phyloP scores from a whole-genome alignment of 257 asterid genomes.

The Nicotiana knightiana region DNA sequence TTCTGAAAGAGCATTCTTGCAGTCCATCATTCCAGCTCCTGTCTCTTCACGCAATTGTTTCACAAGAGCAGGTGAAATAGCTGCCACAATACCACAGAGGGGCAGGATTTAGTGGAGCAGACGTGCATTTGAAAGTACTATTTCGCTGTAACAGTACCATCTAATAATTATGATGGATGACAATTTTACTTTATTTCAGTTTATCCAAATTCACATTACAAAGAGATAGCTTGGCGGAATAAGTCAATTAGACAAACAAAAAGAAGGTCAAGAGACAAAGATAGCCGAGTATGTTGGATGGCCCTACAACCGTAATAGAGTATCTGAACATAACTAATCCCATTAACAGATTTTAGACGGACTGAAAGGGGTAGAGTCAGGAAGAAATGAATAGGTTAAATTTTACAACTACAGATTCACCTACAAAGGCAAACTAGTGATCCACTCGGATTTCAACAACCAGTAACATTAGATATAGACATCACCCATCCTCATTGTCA shows the following conservation, averaged over 20 bases:
- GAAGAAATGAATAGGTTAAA: background rate
- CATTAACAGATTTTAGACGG: background rate
- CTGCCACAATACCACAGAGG: constrained; percentile 34
- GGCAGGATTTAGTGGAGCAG: background rate
- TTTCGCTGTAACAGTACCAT: background rate
- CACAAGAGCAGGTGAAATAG: constrained; percentile 83
- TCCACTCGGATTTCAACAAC: background rate
- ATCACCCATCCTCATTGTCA: background rate
- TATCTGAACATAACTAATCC: background rate
- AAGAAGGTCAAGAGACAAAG: background rate
- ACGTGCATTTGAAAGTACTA: background rate
- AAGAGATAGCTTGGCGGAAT: background rate
- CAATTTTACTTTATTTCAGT: background rate
- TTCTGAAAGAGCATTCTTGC: constrained; percentile 86
- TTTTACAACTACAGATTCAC: background rate
- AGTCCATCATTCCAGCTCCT: constrained; percentile 99
- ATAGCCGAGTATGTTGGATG: background rate
- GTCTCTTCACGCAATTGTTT: constrained; percentile 93
- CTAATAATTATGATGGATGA: background rate
- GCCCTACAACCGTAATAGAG: background rate
- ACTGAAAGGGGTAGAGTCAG: background rate
- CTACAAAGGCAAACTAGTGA: background rate
- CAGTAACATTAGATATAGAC: background rate
- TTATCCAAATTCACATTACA: background rate
- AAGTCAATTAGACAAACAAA: background rate